Conservation (phyloP, 805 yeast genomes). For the Saccharomycopsis sp. region DNA sequence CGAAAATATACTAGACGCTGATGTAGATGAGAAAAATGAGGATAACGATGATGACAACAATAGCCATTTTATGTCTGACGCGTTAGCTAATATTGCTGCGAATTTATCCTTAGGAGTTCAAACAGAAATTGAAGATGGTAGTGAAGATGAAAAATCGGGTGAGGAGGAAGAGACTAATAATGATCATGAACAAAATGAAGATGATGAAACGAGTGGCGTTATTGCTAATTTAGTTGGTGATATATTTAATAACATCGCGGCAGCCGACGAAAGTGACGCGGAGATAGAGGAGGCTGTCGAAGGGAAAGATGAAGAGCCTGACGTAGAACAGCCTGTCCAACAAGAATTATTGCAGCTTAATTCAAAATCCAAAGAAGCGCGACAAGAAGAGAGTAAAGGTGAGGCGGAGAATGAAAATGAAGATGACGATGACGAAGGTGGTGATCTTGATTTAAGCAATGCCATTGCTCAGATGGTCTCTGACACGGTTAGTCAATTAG, state of each 20-base stretch:
- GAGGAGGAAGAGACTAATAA: neutral
- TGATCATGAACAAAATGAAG: constrained; percentile 23
- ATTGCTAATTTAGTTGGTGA: constrained; percentile 10
- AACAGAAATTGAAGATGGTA: neutral
- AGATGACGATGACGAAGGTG: neutral
- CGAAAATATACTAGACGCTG: no score
- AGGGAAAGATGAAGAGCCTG: neutral
- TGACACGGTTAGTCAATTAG: constrained; percentile 11
- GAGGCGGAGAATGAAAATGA: neutral
- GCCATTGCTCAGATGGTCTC: constrained; percentile 16
- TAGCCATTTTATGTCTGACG: neutral
- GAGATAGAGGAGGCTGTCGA: neutral
- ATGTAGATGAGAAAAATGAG: neutral
- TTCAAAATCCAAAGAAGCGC: neutral
- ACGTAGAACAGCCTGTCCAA: neutral
- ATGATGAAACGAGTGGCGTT: constrained; percentile 4
- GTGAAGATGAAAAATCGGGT: neutral
- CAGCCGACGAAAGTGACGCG: neutral
- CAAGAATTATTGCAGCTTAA: neutral
- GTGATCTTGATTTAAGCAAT: constrained; percentile 1
- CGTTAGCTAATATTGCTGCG: constrained; percentile 11
- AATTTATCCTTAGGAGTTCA: neutral
- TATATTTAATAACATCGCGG: constrained; percentile 3
- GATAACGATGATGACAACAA: neutral
- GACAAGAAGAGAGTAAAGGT: neutral